Base-by-base conservation (phyloP, 1,284 basidiomycete genomes). In the Puccinia brachypodii region DNA sequence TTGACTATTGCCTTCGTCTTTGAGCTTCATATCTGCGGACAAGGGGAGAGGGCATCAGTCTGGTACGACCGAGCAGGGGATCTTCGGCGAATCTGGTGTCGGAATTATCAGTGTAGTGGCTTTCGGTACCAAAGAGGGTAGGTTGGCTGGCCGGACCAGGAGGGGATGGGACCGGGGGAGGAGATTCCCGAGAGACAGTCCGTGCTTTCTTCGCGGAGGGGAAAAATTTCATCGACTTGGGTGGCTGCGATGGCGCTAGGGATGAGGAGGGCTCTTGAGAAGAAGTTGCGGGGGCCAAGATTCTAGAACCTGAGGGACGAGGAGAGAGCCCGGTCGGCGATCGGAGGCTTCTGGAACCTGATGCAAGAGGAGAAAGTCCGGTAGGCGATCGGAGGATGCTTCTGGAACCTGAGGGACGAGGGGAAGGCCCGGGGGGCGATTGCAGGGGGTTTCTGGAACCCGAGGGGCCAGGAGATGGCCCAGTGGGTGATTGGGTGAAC, bases 101-200 rank as follows among this genome's bases (percentile, higher is more conserved):
- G 8, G 76, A 38, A 33, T 33, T 36, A 44, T 78, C 42, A 7
- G 40, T 36, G 56, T 78, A 78, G n/a, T 68, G 60, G 33, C 36
- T 31, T 50, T 78, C 76, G 28, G 76, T 78, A 6, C 76, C 76
- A 71, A 53, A 78, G 38, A 78, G 66, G 6, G 76, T 78, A 14
- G 76, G 60, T 31, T 78, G 22, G 50, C 76, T 78, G 3, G 38
- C 19, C 19, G 47, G 40, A 71, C 64, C 50, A 2, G 33, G 11
- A 2, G 71, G 71, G 11, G 64, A 68, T 11, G 64, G 6, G 4
- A 9, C 0, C 6, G 64, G 64, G 8, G 25, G 22, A 3, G 64
- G 64, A 1, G 64, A 22, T 13, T 42, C 64, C n/a, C 0, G 40
- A 3, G 40, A 40, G 25, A 14, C n/a, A 2, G n/a, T n/a, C 6